Evolutionary conservation across 83 land plant species (phyloP).

Genomic region (Larix sibirica): DNA sequence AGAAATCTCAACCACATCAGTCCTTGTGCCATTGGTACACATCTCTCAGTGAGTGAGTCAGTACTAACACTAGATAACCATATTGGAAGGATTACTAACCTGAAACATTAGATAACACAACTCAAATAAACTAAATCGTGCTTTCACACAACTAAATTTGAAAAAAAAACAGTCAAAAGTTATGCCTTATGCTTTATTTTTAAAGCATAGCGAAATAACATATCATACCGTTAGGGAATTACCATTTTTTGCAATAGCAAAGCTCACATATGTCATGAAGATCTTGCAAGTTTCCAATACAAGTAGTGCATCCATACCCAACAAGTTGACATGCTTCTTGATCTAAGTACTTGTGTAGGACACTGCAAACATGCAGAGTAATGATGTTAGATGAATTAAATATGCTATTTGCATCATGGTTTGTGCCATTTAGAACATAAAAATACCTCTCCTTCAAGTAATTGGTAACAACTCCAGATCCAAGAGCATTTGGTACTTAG

Average conservation of each 20-base stretch:
- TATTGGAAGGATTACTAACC: conserved; percentile 21
- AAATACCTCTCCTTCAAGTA: conserved; percentile 73
- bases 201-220: not conserved
- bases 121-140: too few relatives aligned
- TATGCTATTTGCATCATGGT: too few relatives aligned
- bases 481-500: conserved; percentile 55
- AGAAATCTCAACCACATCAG: not conserved
- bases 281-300: conserved; percentile 89
- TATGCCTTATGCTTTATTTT: not conserved
- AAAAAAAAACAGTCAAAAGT: too few relatives aligned
- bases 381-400: not conserved
- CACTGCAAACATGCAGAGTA: conserved; percentile 38
- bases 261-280: conserved; percentile 65
- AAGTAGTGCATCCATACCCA: conserved; percentile 93
- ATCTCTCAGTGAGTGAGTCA: too few relatives aligned
- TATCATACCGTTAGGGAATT: not conserved
- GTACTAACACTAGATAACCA: too few relatives aligned
- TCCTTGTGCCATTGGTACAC: too few relatives aligned
- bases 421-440: too few relatives aligned
- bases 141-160: too few relatives aligned
- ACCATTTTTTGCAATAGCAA: conserved; percentile 85
- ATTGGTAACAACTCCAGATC: conserved; percentile 94
- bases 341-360: conserved; percentile 63
- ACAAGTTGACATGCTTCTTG: conserved; percentile 77
- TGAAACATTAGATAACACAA: conserved; percentile 26